Base-by-base conservation (phyloP, 1,284 basidiomycete genomes). In the Trichosporon coremiiforme region DNA sequence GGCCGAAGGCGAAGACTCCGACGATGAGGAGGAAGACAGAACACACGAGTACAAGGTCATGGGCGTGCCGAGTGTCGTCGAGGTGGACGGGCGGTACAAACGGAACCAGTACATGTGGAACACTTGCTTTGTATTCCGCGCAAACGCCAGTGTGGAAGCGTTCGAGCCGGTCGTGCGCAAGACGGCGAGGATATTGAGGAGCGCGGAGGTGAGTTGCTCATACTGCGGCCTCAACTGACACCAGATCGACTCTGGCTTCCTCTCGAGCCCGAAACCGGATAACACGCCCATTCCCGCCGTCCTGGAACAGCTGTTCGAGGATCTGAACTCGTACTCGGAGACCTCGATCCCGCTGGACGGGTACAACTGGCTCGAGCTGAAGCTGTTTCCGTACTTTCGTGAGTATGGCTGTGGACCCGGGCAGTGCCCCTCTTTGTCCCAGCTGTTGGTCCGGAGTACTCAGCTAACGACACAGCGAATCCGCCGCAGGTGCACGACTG, bases 81-180 rank as follows among this genome's bases (percentile, higher is more conserved):
- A 81, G 66, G 85, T 78, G 15, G 75, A 78, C 64, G 86, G 79
- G 85, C 88, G 74, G 79, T 97, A 97, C 78, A 86, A 89, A 72
- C 87, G 94, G 47, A 91, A 94, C 78, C 92, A 92, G 83, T 97
- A 98, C 82, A 88, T 92, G 77, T 99, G 95, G 85, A 99, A 98
- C 79, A 84, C 98, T 41, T 97, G 94, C 81, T 97, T 98, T 82
- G 95, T 98, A 4, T 99, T 99, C 80, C 93, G 96, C 65, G 81
- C 83, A 12, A 88, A 90, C 29, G 93, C 94, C 2, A 95, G 96
- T 78, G 85, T 98, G 55, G 92, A 92, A 76, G 94, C 94, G 68
- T 99, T 97, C 82, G 96, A 99, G 77, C 94, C 95, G 0, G 89
- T 99, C 66, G 94, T 98, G 12, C 88, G 96, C 65, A 99, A 99